Base-by-base conservation (phyloP, 129 eudicot species). In the Smallanthus sonchifolius region DNA sequence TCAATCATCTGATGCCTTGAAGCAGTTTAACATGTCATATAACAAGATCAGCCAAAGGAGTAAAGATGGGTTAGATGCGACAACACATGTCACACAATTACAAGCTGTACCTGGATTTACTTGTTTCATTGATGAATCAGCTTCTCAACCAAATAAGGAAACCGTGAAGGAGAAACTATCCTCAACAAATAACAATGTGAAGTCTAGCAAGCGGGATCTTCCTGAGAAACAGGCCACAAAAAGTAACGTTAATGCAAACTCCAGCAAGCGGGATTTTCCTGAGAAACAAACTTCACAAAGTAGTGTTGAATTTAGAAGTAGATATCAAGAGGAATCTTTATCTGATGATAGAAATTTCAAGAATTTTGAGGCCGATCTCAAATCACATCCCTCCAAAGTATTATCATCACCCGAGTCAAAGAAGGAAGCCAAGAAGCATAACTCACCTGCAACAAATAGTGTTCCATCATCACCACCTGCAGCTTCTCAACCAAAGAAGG, bases 51-150 rank as follows among this genome's bases (percentile, higher is more conserved):
- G 76, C 79, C 87, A 75, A 82, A 75, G 77, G 80, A 85, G 75
- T 64, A 83, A 42, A 48, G 91, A 85, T 37, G 85, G 81, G n/a
- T 39, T 64, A 76, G 85, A 85, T 56, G 87, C 82, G 80, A 87
- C 86, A 15, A 86, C 89, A 57, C 92, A 86, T 69, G 81, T 91
- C 81, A 81, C 97, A 20, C 79, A 88, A 59, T 78, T 88, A 57
- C 87, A 77, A 67, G 95, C 82, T 64, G 91, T 86, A 70, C 91
- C 92, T 75, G 96, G 91, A 61, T 90, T 84, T 67, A 84, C 98
- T 38, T 77, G 74, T 85, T 85, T 92, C 66, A 75, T 88, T 15
- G 90, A 88, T 57, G 97, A 85, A 79, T 72, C 75, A 34, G 69
- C 84, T 56, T 81, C 82, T 77, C 66, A 64, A 40, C 80, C 64